phyloP scores from a whole-genome alignment of 2,329 filamentous ascomycete genomes.

The Phialocephala sp. region DNA sequence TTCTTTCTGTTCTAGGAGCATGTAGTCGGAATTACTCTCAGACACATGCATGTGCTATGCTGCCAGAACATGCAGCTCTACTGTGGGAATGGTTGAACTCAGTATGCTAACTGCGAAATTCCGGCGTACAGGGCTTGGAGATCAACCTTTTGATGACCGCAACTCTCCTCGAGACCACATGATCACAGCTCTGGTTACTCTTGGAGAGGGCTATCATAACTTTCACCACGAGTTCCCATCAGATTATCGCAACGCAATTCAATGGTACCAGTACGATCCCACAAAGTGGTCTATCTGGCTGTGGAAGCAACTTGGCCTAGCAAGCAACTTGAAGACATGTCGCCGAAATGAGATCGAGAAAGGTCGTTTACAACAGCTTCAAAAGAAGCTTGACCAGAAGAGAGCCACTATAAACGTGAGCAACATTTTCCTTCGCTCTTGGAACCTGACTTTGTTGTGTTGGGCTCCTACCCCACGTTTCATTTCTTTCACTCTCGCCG shows the following conservation, averaged over 20 bases:
- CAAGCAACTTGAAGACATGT: slow-evolving; percentile 87
- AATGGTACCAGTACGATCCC: slow-evolving; percentile 88
- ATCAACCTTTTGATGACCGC: slow-evolving; percentile 88
- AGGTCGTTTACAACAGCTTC: slow-evolving; percentile 80
- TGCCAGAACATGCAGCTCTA: not conserved
- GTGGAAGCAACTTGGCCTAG: slow-evolving; percentile 81
- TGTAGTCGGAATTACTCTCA: no score
- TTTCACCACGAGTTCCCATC: slow-evolving; percentile 94
- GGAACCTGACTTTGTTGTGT: no score
- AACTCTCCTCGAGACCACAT: slow-evolving; percentile 87
- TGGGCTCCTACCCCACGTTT: no score
- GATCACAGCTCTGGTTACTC: slow-evolving; percentile 82
- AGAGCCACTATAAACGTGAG: slow-evolving; percentile 68
- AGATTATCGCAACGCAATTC: slow-evolving; percentile 89
- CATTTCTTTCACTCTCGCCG: not conserved
- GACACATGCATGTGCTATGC: not conserved
- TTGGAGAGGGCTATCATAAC: slow-evolving; percentile 90
- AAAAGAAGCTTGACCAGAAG: slow-evolving; percentile 90
- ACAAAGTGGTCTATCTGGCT: slow-evolving; percentile 86
- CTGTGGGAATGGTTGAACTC: no score
- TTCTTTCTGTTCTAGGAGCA: no score
- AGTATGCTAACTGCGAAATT: not conserved
- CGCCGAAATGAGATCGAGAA: slow-evolving; percentile 88
- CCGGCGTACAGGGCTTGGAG: slow-evolving; percentile 62
- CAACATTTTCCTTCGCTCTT: not conserved